phyloP scores from a whole-genome alignment of 192 early-diverging fungal species.

The Fimicolochytrium jonesii region DNA sequence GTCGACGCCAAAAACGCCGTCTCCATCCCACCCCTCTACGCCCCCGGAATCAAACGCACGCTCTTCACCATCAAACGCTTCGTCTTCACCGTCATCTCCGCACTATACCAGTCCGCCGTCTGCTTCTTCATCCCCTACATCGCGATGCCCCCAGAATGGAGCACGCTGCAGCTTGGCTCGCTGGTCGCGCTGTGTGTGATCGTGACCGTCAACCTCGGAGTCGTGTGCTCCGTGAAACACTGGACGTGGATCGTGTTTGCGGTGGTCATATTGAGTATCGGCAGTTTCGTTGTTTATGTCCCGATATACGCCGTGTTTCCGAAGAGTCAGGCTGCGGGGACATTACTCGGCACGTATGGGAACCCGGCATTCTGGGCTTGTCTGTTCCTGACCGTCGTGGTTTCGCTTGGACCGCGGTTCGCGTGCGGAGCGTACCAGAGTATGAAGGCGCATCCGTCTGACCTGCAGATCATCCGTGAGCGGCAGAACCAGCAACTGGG shows the following conservation, averaged over 20 bases:
- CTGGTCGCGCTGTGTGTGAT: constrained; percentile 76
- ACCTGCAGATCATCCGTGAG: constrained; percentile 35
- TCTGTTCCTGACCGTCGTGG: constrained; percentile 49
- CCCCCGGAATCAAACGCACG: constrained; percentile 71
- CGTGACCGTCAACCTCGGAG: constrained; percentile 73
- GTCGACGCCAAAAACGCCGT: constrained; percentile 47
- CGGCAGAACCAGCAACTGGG: constrained; percentile 27
- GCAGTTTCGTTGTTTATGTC: constrained; percentile 67
- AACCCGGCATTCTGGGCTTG: constrained; percentile 74
- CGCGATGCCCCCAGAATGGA: constrained; percentile 47
- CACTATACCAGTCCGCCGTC: constrained; percentile 90
- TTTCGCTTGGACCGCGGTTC: constrained; percentile 68
- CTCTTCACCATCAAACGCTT: constrained; percentile 80
- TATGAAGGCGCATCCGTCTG: not conserved
- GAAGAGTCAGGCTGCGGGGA: constrained; percentile 60
- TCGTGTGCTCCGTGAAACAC: constrained; percentile 73
- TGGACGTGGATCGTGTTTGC: constrained; percentile 82
- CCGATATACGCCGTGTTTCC: constrained; percentile 58
- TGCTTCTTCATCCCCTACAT: constrained; percentile 74
- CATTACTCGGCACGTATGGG: constrained; percentile 59
- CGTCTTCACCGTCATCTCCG: constrained; percentile 79
- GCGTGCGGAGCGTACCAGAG: constrained; percentile 38
- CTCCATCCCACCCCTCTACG: constrained; percentile 61
- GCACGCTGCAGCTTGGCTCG: constrained; percentile 66
- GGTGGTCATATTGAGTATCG: constrained; percentile 60